Evolutionary conservation across 108 stramenopile species (phyloP), one percentile per base, ranked within the genome.

Genomic region (Fragilariopsis cylindrus): DNA sequence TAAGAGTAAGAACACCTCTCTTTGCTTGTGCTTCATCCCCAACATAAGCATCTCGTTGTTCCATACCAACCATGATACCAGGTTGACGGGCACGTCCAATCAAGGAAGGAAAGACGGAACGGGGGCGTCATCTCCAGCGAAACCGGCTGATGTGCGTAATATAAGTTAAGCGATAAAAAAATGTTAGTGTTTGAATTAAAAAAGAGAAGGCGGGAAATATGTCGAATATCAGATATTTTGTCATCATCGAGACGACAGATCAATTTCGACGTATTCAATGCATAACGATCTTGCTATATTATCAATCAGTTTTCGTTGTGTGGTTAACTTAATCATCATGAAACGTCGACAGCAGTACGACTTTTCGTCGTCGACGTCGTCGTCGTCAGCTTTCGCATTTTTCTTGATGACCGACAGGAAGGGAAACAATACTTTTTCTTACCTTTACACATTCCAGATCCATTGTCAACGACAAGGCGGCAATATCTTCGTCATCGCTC

Each of bases 11-110:
- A 73, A 98, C 96, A 86, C 96, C 96, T 79, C 98, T 94, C 94
- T 97, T 97, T 76, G 95, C 93, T 81, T 97, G 96, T 68, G 98
- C 98, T 84, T 98, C 98, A 74, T 98, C 96, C 64, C 99, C 99
- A 56, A 99, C 98, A 78, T 99, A 99, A 70, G 98, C 98, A 82
- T 99, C 98, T 79, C 98, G 96, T 79, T 99, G 99, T 87, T 99
- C 99, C 99, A 99, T 99, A 74, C 99, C 99, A 74, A 98, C 95
- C 96, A 97, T 98, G 90, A 97, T 97, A 81, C 97, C 97, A 41
- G 94, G 96, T 76, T 98, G 96, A 86, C 94, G 94, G 65, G 98
- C 95, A 79, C 98, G 92, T 76, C 98, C 98, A 62, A 98, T 96
- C 71, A 98, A 87, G 57, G 96, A 95, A 69, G 96, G 98, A 84